Evolutionary conservation across 2,329 filamentous ascomycete species (phyloP).

Genomic region (Arthrobotrys musiformis): DNA sequence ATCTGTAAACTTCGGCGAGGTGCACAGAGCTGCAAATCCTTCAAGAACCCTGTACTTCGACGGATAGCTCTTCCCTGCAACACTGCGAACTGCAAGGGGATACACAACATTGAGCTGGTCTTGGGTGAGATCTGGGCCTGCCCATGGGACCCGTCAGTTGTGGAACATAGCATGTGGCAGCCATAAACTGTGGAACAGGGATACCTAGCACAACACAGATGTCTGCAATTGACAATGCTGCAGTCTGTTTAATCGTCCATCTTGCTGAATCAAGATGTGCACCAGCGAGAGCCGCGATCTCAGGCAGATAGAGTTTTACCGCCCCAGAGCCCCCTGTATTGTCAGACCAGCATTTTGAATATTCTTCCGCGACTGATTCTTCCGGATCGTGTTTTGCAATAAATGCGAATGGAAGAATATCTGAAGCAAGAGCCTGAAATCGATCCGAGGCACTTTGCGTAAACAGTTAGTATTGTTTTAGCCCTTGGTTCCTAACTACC

Average conservation of each 20-base stretch:
- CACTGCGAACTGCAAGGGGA: conserved; percentile 82
- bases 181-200: conserved; percentile 62
- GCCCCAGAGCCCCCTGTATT: conserved; percentile 86
- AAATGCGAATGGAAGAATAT: conserved; percentile 86
- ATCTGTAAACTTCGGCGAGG: conserved; percentile 45
- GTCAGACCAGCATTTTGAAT: conserved; percentile 86
- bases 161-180: conserved; percentile 54
- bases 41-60: conserved; percentile 87
- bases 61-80: conserved; percentile 89
- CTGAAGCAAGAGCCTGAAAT: conserved; percentile 79
- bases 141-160: conserved; percentile 57
- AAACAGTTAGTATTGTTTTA: conserved; percentile 27
- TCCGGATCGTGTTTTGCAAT: conserved; percentile 86
- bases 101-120: conserved; percentile 75
- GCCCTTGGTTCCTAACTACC: not conserved
- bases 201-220: conserved; percentile 75
- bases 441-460: conserved; percentile 76
- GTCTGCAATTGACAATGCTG: conserved; percentile 81
- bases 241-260: conserved; percentile 91
- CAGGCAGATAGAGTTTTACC: conserved; percentile 82
- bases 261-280: conserved; percentile 79
- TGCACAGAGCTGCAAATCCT: conserved; percentile 77
- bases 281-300: conserved; percentile 78
- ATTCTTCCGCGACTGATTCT: conserved; percentile 80
- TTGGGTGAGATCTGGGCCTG: conserved; percentile 70